phyloP scores from a whole-genome alignment of 768 basidiomycete genomes.

The Punctularia strigosozonata region DNA sequence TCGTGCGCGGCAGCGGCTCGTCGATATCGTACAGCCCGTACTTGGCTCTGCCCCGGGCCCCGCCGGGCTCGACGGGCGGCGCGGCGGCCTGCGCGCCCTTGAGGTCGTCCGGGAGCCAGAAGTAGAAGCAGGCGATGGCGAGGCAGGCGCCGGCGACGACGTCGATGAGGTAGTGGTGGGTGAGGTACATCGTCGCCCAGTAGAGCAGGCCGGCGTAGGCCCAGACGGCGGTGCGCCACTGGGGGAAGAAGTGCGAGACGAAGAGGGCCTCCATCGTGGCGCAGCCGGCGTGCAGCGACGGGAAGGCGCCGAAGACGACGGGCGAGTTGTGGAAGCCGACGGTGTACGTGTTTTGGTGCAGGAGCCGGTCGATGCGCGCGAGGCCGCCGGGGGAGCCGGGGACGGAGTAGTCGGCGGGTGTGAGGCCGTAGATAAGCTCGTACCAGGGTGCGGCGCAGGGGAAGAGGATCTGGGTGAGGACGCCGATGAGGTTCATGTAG shows the following conservation, averaged over 20 bases:
- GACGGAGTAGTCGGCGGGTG: slow-evolving; percentile 88
- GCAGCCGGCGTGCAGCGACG: slow-evolving; percentile 82
- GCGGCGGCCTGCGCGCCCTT: slow-evolving; percentile 40
- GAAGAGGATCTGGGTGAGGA: slow-evolving; percentile 76
- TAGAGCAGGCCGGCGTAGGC: slow-evolving; percentile 77
- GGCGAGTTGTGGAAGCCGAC: slow-evolving; percentile 77
- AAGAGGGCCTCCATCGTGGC: slow-evolving; percentile 91
- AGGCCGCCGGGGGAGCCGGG: slow-evolving; percentile 90
- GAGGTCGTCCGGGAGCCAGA: slow-evolving; percentile 76
- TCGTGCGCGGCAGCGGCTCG: slow-evolving; percentile 28
- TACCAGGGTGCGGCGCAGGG: slow-evolving; percentile 98
- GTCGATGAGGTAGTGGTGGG: slow-evolving; percentile 97
- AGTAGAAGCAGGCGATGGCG: slow-evolving; percentile 77
- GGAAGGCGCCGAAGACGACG: slow-evolving; percentile 94
- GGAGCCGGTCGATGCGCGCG: slow-evolving; percentile 81
- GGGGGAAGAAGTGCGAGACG: slow-evolving; percentile 90
- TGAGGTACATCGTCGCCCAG: slow-evolving; percentile 99
- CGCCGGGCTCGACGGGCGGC: slow-evolving; percentile 34
- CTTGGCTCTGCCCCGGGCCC: slow-evolving; percentile 33
- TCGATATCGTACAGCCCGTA: slow-evolving; percentile 75
- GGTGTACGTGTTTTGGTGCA: slow-evolving; percentile 68
- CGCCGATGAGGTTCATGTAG: slow-evolving; percentile 85
- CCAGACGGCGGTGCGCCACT: slow-evolving; percentile 59
- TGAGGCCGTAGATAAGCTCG: slow-evolving; percentile 92
- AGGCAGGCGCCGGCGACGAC: slow-evolving; percentile 91